phyloP scores from a whole-genome alignment of 768 basidiomycete genomes.

The Leccinum longicurvipes region DNA sequence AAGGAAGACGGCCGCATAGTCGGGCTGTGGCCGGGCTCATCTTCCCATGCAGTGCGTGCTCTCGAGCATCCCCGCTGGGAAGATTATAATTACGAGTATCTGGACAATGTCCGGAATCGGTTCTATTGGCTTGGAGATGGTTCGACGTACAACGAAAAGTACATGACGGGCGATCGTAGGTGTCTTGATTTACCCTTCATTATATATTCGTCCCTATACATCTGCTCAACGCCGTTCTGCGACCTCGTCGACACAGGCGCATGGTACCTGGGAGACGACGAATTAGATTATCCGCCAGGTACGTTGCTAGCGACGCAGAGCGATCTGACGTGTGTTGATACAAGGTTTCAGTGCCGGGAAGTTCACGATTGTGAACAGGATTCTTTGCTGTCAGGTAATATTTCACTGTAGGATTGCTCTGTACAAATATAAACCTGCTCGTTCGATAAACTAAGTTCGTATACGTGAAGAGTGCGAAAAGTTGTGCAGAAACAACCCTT shows the following conservation, averaged over 20 bases:
- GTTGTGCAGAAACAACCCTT: too few species aligned
- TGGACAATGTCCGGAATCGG: slow-evolving; percentile 43
- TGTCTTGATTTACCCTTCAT: slow-evolving; percentile 30
- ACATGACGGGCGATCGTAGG: slow-evolving; percentile 35
- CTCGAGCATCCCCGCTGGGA: slow-evolving; percentile 62
- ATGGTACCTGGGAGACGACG: slow-evolving; percentile 14
- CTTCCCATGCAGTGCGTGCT: slow-evolving; percentile 47
- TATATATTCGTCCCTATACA: slow-evolving; percentile 33
- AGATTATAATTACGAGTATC: slow-evolving; percentile 52
- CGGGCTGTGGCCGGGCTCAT: slow-evolving; percentile 60
- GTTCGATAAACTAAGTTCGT: too few species aligned
- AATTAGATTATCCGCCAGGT: slow-evolving; percentile 16
- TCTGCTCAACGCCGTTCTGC: slow-evolving; percentile 18
- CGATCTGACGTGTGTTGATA: not conserved
- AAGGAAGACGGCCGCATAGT: slow-evolving; percentile 53
- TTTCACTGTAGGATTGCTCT: too few species aligned
- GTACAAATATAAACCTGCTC: too few species aligned
- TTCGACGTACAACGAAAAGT: slow-evolving; percentile 50
- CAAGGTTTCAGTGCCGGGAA: not conserved
- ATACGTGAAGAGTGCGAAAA: too few species aligned
- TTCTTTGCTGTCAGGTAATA: too few species aligned
- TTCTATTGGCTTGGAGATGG: slow-evolving; percentile 64
- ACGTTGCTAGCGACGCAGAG: not conserved
- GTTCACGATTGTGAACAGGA: not conserved
- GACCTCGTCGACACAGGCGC: not conserved